These are phyloP conservation scores for Ustilago vetiveriae DNA, from an alignment of 1,284 basidiomycete species.

Conservation along the genomic window DNA sequence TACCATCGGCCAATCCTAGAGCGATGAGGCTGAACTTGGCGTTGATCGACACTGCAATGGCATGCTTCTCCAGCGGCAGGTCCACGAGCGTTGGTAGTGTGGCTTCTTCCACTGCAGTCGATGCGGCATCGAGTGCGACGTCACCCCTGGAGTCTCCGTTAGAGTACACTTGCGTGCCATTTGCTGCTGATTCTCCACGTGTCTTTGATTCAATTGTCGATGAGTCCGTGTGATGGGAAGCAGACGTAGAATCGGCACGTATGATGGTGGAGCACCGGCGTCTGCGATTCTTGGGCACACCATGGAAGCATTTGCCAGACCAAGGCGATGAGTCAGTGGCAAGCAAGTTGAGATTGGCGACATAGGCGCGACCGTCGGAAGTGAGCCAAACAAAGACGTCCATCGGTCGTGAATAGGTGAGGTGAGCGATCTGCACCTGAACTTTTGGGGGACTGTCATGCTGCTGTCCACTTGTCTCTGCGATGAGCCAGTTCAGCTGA, in stretches of 20 bases:
- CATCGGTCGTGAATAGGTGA: constrained; percentile 58
- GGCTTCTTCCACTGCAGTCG: not conserved
- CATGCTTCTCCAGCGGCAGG: constrained; percentile 72
- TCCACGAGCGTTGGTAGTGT: not conserved
- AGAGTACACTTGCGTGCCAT: not conserved
- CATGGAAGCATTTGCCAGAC: constrained; percentile 53
- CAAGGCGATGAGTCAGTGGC: constrained; percentile 26
- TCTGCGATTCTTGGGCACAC: constrained; percentile 21
- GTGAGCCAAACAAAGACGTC: constrained; percentile 61
- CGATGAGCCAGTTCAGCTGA: constrained; percentile 39
- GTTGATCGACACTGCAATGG: constrained; percentile 76
- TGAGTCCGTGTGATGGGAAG: no score
- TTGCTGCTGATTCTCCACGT: no score
- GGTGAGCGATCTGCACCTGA: constrained; percentile 22
- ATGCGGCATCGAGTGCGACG: not conserved
- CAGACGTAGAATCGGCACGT: no score
- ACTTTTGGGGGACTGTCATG: not conserved
- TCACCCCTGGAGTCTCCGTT: constrained; percentile 2
- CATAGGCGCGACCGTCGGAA: constrained; percentile 56
- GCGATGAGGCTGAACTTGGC: constrained; percentile 84
- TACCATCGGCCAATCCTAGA: constrained; percentile 77
- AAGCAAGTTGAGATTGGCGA: constrained; percentile 44
- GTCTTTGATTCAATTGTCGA: no score
- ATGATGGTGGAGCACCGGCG: constrained; percentile 12
- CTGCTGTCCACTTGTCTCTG: not conserved